phyloP scores from a whole-genome alignment of 2,329 filamentous ascomycete species.

The Colletotrichum chlorophyti region DNA sequence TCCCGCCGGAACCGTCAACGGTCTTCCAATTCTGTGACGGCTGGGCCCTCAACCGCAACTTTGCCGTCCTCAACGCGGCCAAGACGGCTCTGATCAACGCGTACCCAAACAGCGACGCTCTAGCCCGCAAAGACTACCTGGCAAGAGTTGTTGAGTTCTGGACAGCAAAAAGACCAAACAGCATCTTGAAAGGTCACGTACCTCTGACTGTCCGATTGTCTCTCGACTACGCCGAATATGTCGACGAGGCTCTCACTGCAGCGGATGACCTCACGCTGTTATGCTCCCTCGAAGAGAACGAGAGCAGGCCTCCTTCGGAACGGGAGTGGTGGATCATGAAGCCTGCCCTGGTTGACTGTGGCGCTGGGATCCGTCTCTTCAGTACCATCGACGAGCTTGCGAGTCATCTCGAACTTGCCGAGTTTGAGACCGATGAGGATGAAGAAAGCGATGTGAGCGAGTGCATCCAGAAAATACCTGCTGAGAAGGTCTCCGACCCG shows the following conservation, averaged over 20 bases:
- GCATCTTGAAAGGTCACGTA: slow-evolving; percentile 37
- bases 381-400: slow-evolving; percentile 45
- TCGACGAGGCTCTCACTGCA: slow-evolving; percentile 44
- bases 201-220: slow-evolving; percentile 42
- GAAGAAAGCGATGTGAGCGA: slow-evolving; percentile 35
- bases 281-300: slow-evolving; percentile 43
- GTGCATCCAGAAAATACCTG: background rate
- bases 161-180: slow-evolving; percentile 42
- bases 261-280: slow-evolving; percentile 43
- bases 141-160: slow-evolving; percentile 43
- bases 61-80: slow-evolving; percentile 38
- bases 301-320: slow-evolving; percentile 32
- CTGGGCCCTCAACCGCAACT: slow-evolving; percentile 42
- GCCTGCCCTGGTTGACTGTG: slow-evolving; percentile 47
- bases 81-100: slow-evolving; percentile 42
- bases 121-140: slow-evolving; percentile 45
- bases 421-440: slow-evolving; percentile 37
- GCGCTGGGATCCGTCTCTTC: slow-evolving; percentile 46
- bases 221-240: slow-evolving; percentile 46
- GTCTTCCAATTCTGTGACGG: slow-evolving; percentile 44
- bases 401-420: slow-evolving; percentile 42
- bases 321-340: slow-evolving; percentile 49
- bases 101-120: slow-evolving; percentile 46
- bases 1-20: slow-evolving; percentile 33
- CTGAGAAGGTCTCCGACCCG: background rate